Conservation (phyloP, 2,329 filamentous ascomycete genomes). For the Trichophaea hybrida region DNA sequence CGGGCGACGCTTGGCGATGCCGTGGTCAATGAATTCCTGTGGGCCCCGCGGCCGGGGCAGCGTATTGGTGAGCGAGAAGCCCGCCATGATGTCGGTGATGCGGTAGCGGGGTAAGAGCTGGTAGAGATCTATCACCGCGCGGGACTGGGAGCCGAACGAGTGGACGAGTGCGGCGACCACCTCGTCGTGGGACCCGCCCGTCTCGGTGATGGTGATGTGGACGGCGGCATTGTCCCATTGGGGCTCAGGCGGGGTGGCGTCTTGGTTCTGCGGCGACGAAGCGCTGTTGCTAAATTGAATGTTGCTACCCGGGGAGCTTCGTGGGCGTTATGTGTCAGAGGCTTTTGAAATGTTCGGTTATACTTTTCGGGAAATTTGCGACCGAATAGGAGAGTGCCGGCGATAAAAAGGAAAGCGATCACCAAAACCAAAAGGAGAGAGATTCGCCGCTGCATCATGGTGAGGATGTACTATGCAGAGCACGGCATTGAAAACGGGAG, state of each 20-base stretch:
- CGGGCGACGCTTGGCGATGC: slow-evolving; percentile 17
- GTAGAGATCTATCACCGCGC: slow-evolving; percentile 24
- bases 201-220: slow-evolving; percentile 24
- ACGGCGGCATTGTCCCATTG: slow-evolving; percentile 1
- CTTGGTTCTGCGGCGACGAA: neutral
- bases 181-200: slow-evolving; percentile 28
- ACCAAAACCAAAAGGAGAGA: slow-evolving; percentile 18
- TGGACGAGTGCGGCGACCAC: slow-evolving; percentile 28
- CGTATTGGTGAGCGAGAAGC: slow-evolving; percentile 24
- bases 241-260: slow-evolving; percentile 6
- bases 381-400: slow-evolving; percentile 20
- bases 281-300: neutral
- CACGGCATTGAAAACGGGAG: neutral
- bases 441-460: slow-evolving; percentile 21
- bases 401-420: slow-evolving; percentile 19
- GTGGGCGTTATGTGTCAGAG: neutral
- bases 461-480: neutral
- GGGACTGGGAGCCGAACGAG: slow-evolving; percentile 25
- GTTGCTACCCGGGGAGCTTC: neutral
- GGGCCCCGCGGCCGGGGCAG: slow-evolving; percentile 16
- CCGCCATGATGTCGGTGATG: slow-evolving; percentile 26
- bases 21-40: slow-evolving; percentile 8
- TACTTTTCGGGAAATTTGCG: slow-evolving; percentile 1
- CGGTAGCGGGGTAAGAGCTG: slow-evolving; percentile 25
- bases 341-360: neutral